These are phyloP conservation scores for Picea sitchensis DNA, from an alignment of 75 land plant species.

Conservation along the genomic window DNA sequence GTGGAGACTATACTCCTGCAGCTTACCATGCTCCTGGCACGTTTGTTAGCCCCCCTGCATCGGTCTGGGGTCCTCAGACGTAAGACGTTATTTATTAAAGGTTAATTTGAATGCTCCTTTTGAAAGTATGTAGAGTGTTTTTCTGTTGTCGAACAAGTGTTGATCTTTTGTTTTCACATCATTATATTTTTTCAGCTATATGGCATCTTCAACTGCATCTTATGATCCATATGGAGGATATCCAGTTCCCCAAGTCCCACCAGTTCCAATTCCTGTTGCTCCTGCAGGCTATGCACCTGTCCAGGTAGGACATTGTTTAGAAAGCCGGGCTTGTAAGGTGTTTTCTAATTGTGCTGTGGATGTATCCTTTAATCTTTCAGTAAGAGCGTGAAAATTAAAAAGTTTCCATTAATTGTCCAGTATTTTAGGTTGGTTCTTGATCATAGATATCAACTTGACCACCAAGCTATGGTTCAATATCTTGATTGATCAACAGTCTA, in stretches of 20 bases:
- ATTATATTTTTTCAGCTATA: constrained; percentile 47
- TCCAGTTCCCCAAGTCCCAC: constrained; percentile 54
- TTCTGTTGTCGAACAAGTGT: background rate
- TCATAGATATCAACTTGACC: no score
- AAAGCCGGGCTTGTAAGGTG: background rate
- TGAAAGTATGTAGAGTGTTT: constrained; percentile 1
- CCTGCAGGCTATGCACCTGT: constrained; percentile 93
- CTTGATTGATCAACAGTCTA: no score
- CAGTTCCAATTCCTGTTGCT: constrained; percentile 58
- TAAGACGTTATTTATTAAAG: constrained; percentile 8
- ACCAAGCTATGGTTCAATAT: no score
- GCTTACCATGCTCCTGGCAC: constrained; percentile 76
- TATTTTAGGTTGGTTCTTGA: background rate
- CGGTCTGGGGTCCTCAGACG: constrained; percentile 95
- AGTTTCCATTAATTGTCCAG: background rate
- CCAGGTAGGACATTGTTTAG: constrained; percentile 47
- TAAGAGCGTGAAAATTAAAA: background rate
- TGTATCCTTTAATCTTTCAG: background rate
- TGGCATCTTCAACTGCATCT: constrained; percentile 63
- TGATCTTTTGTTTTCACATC: background rate
- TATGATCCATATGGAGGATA: constrained; percentile 95
- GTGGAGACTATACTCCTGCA: constrained; percentile 79
- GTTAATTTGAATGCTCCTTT: background rate
- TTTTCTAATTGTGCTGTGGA: background rate
- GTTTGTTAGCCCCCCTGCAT: constrained; percentile 73